Conservation (phyloP, 306 rosid species). For the Castanea mollissima region DNA sequence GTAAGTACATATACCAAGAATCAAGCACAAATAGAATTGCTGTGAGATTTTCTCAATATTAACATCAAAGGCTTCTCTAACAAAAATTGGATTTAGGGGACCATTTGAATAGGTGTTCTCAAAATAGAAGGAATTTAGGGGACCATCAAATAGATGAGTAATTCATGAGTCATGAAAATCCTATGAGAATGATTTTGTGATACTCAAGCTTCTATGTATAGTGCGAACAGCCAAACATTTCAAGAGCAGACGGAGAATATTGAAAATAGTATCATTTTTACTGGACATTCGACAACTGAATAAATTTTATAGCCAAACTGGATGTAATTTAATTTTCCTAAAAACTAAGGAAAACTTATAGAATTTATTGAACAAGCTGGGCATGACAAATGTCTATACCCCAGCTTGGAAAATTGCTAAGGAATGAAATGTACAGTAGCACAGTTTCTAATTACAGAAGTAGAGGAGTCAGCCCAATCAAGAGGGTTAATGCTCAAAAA, state of each 20-base stretch:
- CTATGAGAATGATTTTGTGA: not conserved
- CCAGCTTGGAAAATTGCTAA: no score
- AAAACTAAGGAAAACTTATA: not conserved
- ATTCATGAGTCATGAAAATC: not conserved
- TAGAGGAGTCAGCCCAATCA: no score
- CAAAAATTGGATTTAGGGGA: not conserved
- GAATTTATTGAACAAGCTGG: not conserved
- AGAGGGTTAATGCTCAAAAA: not conserved
- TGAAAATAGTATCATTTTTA: not conserved
- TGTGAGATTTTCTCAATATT: not conserved
- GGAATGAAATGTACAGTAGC: no score
- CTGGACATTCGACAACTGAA: not conserved
- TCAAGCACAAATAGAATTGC: not conserved
- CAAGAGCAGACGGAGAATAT: not conserved
- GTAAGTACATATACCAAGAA: no score
- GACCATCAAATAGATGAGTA: no score
- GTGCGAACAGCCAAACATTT: not conserved
- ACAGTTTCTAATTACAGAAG: no score
- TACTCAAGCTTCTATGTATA: not conserved
- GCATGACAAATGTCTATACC: not conserved
- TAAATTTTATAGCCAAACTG: not conserved
- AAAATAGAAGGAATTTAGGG: no score
- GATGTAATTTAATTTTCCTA: not conserved
- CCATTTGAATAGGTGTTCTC: not conserved
- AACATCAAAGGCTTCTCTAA: not conserved